These are phyloP conservation scores for Boletus rex-veris DNA, from an alignment of 768 basidiomycete genomes.

Conservation along the genomic window DNA sequence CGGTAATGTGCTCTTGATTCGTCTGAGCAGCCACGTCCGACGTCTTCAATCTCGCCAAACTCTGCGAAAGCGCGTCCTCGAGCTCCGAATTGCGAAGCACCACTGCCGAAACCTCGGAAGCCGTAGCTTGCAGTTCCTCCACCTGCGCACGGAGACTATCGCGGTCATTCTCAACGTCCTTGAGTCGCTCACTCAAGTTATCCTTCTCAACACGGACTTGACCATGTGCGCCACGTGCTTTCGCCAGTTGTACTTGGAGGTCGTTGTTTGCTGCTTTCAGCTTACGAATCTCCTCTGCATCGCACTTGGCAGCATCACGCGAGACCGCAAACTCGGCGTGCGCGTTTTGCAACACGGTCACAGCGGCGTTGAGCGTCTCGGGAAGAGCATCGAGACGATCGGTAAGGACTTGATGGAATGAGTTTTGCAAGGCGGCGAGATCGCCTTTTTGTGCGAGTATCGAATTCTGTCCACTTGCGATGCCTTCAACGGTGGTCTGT, in stretches of 20 bases:
- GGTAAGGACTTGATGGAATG: slow-evolving; percentile 49
- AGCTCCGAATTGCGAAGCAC: slow-evolving; percentile 56
- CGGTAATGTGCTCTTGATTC: slow-evolving; percentile 55
- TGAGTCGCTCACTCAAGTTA: slow-evolving; percentile 58
- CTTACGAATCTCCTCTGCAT: slow-evolving; percentile 68
- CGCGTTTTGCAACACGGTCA: slow-evolving; percentile 53
- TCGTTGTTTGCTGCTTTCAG: slow-evolving; percentile 54
- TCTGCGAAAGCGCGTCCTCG: slow-evolving; percentile 71
- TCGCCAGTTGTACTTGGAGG: slow-evolving; percentile 66
- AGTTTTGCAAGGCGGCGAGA: slow-evolving; percentile 46
- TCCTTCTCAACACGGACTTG: slow-evolving; percentile 84
- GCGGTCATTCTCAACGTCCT: slow-evolving; percentile 58
- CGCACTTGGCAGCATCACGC: slow-evolving; percentile 54
- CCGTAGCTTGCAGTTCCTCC: slow-evolving; percentile 49
- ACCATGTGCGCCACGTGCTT: slow-evolving; percentile 74
- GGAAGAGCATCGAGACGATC: slow-evolving; percentile 59
- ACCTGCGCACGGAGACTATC: slow-evolving; percentile 55
- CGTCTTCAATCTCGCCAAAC: slow-evolving; percentile 64
- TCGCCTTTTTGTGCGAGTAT: slow-evolving; percentile 47
- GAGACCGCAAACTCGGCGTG: slow-evolving; percentile 61
- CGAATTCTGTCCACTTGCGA: slow-evolving; percentile 50
- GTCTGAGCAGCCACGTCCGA: slow-evolving; percentile 66
- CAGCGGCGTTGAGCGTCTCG: slow-evolving; percentile 50
- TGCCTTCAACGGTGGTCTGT: slow-evolving; percentile 45
- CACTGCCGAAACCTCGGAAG: slow-evolving; percentile 44